Evolutionary conservation across 2,329 filamentous ascomycete genomes (phyloP).

Genomic region (Colletotrichum limetticola): DNA sequence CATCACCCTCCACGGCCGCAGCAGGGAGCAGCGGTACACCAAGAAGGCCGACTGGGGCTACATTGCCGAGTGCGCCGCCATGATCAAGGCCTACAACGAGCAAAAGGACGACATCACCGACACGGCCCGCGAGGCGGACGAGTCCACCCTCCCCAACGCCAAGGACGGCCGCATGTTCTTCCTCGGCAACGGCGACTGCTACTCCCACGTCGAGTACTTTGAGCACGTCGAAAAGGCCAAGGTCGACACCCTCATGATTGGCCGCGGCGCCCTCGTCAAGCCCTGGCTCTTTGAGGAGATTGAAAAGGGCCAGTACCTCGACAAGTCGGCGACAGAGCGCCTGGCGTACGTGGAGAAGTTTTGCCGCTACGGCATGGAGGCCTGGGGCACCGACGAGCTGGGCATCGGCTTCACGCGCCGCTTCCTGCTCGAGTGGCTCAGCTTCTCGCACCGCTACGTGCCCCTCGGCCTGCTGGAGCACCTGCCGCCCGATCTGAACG

Average conservation of each 20-base stretch:
- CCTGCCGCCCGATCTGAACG: constrained; percentile 88
- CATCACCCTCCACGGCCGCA: constrained; percentile 94
- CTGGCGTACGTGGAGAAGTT: constrained; percentile 90
- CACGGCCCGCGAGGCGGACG: constrained; percentile 81
- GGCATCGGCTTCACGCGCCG: constrained; percentile 90
- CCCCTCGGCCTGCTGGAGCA: constrained; percentile 89
- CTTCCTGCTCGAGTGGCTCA: constrained; percentile 95
- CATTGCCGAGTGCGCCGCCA: constrained; percentile 87
- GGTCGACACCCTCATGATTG: constrained; percentile 97
- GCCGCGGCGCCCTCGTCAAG: constrained; percentile 95
- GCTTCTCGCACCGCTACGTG: constrained; percentile 92
- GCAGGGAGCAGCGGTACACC: constrained; percentile 93
- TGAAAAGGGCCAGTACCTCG: constrained; percentile 88
- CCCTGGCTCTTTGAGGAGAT: constrained; percentile 99
- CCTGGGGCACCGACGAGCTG: constrained; percentile 95
- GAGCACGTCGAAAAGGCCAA: constrained; percentile 79
- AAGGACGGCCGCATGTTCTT: constrained; percentile 83
- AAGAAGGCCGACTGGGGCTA: constrained; percentile 94
- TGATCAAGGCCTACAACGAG: constrained; percentile 83
- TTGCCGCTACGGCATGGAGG: constrained; percentile 87
- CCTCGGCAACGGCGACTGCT: constrained; percentile 96
- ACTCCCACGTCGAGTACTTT: constrained; percentile 90
- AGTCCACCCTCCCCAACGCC: constrained; percentile 74
- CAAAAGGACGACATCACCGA: constrained; percentile 75
- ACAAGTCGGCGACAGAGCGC: constrained; percentile 91